These are phyloP conservation scores for Allomyces macrogynus DNA, from an alignment of 192 early-diverging fungal genomes.

Conservation along the genomic window DNA sequence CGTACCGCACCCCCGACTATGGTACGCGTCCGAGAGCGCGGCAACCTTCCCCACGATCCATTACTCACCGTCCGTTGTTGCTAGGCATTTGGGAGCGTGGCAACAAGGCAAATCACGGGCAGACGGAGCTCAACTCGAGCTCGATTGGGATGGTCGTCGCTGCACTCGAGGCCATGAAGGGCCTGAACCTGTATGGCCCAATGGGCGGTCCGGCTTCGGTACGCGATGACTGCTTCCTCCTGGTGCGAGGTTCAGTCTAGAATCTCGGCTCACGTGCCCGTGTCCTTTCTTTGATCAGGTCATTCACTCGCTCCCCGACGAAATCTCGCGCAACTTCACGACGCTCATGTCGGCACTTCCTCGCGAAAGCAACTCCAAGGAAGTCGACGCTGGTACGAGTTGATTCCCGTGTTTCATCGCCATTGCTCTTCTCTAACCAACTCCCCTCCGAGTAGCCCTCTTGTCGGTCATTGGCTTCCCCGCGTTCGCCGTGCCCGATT, in stretches of 20 bases:
- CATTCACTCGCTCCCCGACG: conserved; percentile 68
- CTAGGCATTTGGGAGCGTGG: conserved; percentile 71
- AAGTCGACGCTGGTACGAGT: conserved; percentile 38
- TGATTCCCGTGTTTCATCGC: not conserved
- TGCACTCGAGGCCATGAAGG: conserved; percentile 64
- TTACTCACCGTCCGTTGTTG: conserved; percentile 4
- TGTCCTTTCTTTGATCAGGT: conserved; percentile 18
- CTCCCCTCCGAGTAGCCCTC: conserved; percentile 18
- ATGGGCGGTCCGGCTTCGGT: conserved; percentile 55
- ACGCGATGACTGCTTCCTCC: conserved; percentile 3
- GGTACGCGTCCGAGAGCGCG: conserved; percentile 7
- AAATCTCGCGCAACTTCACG: conserved; percentile 58
- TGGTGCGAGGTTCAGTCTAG: not conserved
- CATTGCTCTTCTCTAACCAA: not conserved
- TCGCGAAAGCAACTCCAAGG: conserved; percentile 68
- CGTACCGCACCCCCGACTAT: not conserved
- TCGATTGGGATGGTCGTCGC: conserved; percentile 76
- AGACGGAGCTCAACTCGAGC: conserved; percentile 68
- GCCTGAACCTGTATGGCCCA: conserved; percentile 63
- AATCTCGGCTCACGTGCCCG: too few species aligned
- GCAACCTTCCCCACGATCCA: not conserved
- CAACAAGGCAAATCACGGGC: conserved; percentile 70
- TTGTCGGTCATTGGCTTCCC: conserved; percentile 70
- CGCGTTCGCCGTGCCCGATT: conserved; percentile 63
- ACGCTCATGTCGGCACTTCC: conserved; percentile 59